Percentiles rank a stretch among this genome's conserved stretches.
phyloP scores from a whole-genome alignment of 2,329 filamentous ascomycete genomes.

The Metarhizium anisopliae region DNA sequence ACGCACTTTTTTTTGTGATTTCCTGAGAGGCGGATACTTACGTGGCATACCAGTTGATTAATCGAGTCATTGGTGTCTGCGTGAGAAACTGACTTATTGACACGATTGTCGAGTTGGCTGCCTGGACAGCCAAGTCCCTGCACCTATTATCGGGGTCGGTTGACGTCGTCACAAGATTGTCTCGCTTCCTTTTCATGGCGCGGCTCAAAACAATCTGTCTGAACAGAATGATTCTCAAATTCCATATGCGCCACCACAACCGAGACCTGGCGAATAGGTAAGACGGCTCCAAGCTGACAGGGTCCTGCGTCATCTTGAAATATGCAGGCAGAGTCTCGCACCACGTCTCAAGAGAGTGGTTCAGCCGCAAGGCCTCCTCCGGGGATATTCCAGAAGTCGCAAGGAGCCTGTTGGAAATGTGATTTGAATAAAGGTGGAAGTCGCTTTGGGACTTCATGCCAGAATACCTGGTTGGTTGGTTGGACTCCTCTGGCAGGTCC shows the following conservation, averaged over 20 bases:
- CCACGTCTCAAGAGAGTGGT: slow-evolving; percentile 17
- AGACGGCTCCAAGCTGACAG: slow-evolving; percentile 10
- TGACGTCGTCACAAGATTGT: slow-evolving; percentile 1
- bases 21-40: slow-evolving; percentile 3
- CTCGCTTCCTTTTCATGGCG: slow-evolving; percentile 13
- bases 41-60: slow-evolving; percentile 24
- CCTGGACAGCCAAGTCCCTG: slow-evolving; percentile 15
- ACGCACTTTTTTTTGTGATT: neutral
- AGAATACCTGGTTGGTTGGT: slow-evolving; percentile 18
- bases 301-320: slow-evolving; percentile 12
- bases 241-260: slow-evolving; percentile 24
- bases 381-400: slow-evolving; percentile 16
- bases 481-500: slow-evolving; percentile 13
- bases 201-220: slow-evolving; percentile 18
- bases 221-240: slow-evolving; percentile 21
- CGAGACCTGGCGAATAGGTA: slow-evolving; percentile 17
- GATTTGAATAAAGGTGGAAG: slow-evolving; percentile 21
- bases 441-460: slow-evolving; percentile 18
- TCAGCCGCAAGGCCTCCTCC: slow-evolving; percentile 16
- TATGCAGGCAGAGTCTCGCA: slow-evolving; percentile 17
- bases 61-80: slow-evolving; percentile 11
- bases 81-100: slow-evolving; percentile 17
- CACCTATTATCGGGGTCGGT: slow-evolving; percentile 14
- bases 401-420: slow-evolving; percentile 21
- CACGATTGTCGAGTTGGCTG: slow-evolving; percentile 17